Evolutionary conservation across 768 basidiomycete genomes (phyloP), one percentile per base, ranked within the genome.

Genomic region (Amanita pseudoporphyria): DNA sequence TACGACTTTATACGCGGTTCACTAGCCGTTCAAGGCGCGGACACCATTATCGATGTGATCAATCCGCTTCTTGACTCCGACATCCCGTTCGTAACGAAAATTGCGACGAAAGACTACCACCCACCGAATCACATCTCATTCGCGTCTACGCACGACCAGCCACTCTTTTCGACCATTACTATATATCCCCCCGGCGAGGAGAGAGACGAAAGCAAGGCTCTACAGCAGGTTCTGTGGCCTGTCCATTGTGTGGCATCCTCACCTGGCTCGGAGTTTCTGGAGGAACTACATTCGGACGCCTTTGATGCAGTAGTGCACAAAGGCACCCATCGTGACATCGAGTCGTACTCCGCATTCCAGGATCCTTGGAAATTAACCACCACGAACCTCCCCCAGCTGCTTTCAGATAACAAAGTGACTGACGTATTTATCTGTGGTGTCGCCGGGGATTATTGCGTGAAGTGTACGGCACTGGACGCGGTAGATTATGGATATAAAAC

Each of bases 311-410:
- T 79, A 33, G 61, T 76, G 13, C 62, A 64, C 49, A 82, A 82
- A 67, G 86, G 84, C 35, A 69, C 61, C 4, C 67, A 87, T 52
- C 61, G 61, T 1, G 69, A 67, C 28, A 71, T 89, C 55, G 89
- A 92, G 60, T 81, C 81, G 37, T 92, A 92, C 59, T 87, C 84
- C n/a, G 87, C 83, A 1, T 91, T 91, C 58, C 71, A 69, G 41
- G 79, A 82, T 56, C 72, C 76, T 37, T 76, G 78, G 69, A 69
- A 68, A 21, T 65, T 68, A 49, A 53, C 66, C 45, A 60, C 66
- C 49, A 80, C 78, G 7, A 68, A 70, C 6, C 71, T 84, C n/a
- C 69, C 71, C 45, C 58, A 47, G 19, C 52, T 69, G 22, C 63
- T 83, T 44, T 56, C 61, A 49, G 62, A 64, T 38, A 64, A 67